Evolutionary conservation across 352 stramenopile species (phyloP), one percentile per base, ranked within the genome.

Genomic region (Hyaloperonospora brassicae): DNA sequence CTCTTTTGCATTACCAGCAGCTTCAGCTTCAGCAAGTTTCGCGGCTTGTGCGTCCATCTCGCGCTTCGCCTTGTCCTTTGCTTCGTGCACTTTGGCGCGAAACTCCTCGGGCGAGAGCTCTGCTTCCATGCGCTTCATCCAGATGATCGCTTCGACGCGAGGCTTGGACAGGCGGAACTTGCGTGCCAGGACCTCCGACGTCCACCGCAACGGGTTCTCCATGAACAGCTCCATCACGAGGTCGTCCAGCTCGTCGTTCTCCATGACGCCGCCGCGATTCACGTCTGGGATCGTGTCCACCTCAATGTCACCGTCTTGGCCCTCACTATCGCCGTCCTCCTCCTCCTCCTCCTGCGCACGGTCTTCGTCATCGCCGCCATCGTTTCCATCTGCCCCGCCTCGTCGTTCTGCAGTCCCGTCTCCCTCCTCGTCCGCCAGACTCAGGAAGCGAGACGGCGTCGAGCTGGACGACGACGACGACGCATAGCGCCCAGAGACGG

Each of bases 121-220:
- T 5, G 64, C 60, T 36, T 84, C 76, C 43, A 88, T 76, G 51
- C 74, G 76, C 64, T 91, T 80, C 43, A 93, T 66, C 66, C 72
- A 79, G 49, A 93, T 87, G 47, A 83, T 88, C 25, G 83, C 83
- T 62, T 93, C 83, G 35, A 93, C 73, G 36, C 77, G 83, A 50
- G 74, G 68, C 65, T 87, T 87, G 9, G 78, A 76, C 48, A 89
- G 59, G 52, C 79, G 61, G 52, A 79, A 91, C 62, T 81, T 84
- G 54, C 75, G 78, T 47, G 83, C 74, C 22, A 98, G 80, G 55
- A 91, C 89, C 22, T 80, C 64, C 1, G 93, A 61, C 49, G 84
- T 95, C 78, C 87, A 93, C 39, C 80, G 73, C 48, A 95, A 52
- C 17, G 89, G 85, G 68, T 97, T 80, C 52, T 89, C 74, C 69